Evolutionary conservation across 2,329 filamentous ascomycete genomes (phyloP).

Genomic region (Ophiosphaerella narmari): DNA sequence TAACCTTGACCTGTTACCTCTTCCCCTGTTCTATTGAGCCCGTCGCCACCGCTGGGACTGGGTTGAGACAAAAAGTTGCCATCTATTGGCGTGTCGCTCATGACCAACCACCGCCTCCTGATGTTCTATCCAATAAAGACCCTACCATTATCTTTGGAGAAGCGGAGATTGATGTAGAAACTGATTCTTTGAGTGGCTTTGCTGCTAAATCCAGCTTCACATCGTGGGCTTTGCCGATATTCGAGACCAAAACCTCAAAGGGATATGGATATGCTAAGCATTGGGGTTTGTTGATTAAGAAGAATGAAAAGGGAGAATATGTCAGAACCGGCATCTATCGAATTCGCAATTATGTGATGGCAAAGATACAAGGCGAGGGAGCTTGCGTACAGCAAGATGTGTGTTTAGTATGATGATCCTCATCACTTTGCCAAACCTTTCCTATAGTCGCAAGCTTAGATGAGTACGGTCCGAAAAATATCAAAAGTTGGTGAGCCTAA

Average conservation of each 20-base stretch:
- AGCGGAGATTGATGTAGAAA: slow-evolving; percentile 1
- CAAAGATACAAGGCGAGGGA: background rate
- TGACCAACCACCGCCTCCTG: background rate
- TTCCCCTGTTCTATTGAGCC: background rate
- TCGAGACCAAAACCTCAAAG: background rate
- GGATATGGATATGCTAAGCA: background rate
- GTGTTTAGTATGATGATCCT: background rate
- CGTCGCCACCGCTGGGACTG: background rate
- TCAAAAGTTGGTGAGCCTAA: no score
- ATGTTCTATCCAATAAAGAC: background rate
- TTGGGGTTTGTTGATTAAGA: background rate
- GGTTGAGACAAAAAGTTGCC: background rate
- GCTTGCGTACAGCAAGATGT: background rate
- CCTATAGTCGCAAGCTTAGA: no score
- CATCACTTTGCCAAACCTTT: no score
- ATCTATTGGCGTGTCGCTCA: background rate
- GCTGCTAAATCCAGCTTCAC: background rate
- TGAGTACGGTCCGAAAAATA: no score
- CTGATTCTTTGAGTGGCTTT: background rate
- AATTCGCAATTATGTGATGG: background rate
- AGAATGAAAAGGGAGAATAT: background rate
- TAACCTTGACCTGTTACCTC: background rate
- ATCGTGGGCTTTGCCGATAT: background rate
- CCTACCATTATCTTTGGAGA: background rate
- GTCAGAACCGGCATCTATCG: background rate